Percentiles rank a stretch among this genome's conserved stretches.
phyloP scores from a whole-genome alignment of 768 basidiomycete species.

The Tephrocybe rancida region DNA sequence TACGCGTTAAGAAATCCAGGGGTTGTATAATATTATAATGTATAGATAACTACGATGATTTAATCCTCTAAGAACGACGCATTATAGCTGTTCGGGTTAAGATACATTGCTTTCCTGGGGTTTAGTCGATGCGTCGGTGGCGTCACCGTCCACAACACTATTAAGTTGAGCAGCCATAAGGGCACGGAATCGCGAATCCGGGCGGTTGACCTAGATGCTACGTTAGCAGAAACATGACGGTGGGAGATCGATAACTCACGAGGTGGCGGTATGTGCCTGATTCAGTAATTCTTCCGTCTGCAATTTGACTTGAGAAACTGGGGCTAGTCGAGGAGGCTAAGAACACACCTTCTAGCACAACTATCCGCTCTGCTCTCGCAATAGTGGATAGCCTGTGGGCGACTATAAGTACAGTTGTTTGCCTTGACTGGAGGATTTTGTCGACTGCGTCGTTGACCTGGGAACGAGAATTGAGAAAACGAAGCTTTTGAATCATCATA shows the following conservation, averaged over 20 bases:
- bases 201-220: constrained; percentile 53
- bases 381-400: constrained; percentile 91
- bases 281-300: constrained; percentile 80
- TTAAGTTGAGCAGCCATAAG: constrained; percentile 90
- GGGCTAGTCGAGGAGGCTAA: neutral
- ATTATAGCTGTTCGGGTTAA: neutral
- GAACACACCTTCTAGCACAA: constrained; percentile 79
- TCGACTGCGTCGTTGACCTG: constrained; percentile 91
- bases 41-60: neutral
- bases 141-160: constrained; percentile 40
- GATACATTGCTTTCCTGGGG: neutral
- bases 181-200: constrained; percentile 78
- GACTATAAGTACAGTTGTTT: constrained; percentile 88
- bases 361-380: constrained; percentile 86
- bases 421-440: constrained; percentile 74
- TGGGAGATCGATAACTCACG: constrained; percentile 33
- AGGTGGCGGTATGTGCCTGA: constrained; percentile 81
- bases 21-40: constrained; percentile 3
- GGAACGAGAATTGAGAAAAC: neutral
- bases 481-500: neutral
- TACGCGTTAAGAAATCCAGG: constrained; percentile 2
- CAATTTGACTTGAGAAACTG: constrained; percentile 1
- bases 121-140: neutral
- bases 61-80: neutral
- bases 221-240: neutral